Conservation (phyloP, 2,329 filamentous ascomycete genomes). For the Aphanoascus verrucosus region DNA sequence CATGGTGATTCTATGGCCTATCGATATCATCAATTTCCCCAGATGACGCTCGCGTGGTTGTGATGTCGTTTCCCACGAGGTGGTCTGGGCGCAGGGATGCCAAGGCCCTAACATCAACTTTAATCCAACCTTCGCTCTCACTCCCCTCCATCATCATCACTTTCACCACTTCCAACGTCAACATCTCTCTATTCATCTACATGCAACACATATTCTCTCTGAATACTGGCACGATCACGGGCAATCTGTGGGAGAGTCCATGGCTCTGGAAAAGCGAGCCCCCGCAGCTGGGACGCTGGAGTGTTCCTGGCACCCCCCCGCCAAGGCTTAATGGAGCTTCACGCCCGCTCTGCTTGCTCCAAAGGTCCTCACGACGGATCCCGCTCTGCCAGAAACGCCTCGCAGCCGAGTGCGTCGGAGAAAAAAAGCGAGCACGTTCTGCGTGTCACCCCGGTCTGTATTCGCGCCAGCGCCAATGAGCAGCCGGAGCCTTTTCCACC, state of each 20-base stretch:
- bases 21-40: too few relatives aligned
- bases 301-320: background rate
- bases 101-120: background rate
- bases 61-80: too few relatives aligned
- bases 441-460: background rate
- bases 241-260: background rate
- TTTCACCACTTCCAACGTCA: background rate
- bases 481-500: constrained; percentile 1
- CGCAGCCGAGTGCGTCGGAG: background rate
- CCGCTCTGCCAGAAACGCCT: background rate
- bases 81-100: too few relatives aligned
- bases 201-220: too few relatives aligned
- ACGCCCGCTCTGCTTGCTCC: background rate
- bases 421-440: background rate
- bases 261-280: background rate
- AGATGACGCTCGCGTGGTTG: too few relatives aligned
- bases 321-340: constrained; percentile 7
- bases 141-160: background rate
- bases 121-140: background rate
- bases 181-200: too few relatives aligned
- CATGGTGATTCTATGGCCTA: too few relatives aligned
- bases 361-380: constrained; percentile 9
- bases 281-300: background rate
- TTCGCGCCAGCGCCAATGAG: background rate
- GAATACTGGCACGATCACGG: background rate